phyloP scores from a whole-genome alignment of 2,329 filamentous ascomycete genomes.

The Aspergillus puulaauensis region DNA sequence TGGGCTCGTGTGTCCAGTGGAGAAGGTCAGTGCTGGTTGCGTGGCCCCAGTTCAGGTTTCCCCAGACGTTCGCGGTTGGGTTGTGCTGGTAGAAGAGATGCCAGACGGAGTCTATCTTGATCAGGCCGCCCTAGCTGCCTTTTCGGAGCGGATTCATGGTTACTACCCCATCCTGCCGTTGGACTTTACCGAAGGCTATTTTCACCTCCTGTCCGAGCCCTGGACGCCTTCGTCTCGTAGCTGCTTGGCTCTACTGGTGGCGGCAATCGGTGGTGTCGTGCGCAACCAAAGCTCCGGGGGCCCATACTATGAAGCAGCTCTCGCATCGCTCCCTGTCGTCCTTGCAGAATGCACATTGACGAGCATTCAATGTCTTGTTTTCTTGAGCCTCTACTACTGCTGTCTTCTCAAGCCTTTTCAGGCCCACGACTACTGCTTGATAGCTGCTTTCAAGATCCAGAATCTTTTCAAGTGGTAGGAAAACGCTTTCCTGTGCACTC shows the following conservation, averaged over 20 bases:
- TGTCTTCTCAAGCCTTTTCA: constrained; percentile 28
- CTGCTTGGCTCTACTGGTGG: constrained; percentile 27
- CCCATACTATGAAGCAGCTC: constrained; percentile 19
- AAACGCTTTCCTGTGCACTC: too few species aligned
- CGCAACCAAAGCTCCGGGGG: not conserved
- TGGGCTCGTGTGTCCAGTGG: constrained; percentile 58
- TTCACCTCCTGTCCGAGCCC: constrained; percentile 9
- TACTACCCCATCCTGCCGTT: constrained; percentile 28
- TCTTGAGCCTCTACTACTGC: constrained; percentile 28
- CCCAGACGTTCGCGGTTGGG: constrained; percentile 20
- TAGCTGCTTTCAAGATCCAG: constrained; percentile 30
- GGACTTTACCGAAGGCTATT: constrained; percentile 22
- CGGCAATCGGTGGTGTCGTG: constrained; percentile 25
- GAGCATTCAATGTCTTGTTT: constrained; percentile 26
- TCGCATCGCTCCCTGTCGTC: constrained; percentile 22
- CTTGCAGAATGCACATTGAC: constrained; percentile 23
- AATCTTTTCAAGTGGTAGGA: constrained; percentile 20
- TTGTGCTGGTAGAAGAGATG: constrained; percentile 28
- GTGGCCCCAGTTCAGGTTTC: constrained; percentile 27
- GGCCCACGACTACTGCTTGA: constrained; percentile 29
- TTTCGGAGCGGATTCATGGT: constrained; percentile 25
- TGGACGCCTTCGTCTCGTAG: too few species aligned
- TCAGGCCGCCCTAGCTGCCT: constrained; percentile 23
- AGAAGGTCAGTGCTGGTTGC: constrained; percentile 40
- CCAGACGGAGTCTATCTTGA: not conserved